Base-by-base conservation (phyloP, 202 grass and related monocot genomes). In the Hordeum pubiflorum region DNA sequence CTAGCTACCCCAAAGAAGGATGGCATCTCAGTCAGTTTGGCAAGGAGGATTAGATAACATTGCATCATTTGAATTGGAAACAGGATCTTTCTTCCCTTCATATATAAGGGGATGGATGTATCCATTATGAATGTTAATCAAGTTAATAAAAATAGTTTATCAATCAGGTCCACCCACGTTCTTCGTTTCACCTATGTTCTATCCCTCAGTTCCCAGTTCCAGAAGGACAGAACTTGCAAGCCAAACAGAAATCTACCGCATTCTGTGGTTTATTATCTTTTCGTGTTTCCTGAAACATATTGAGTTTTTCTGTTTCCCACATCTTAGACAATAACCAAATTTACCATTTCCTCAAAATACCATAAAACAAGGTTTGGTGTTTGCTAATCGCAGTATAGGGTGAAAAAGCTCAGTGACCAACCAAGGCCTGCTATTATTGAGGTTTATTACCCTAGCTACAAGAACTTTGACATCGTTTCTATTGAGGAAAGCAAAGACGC, bases 321-420 rank as follows among this genome's bases (percentile, higher is more conserved):
- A 34, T 31, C 12, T 34, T 74, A 34, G 34, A 74, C 52, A 78
- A 72, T 72, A 26, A 85, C 44, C 22, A 80, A 74, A 32, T 13
- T 73, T 43, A 62, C 26, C 32, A 73, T 64, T 63, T 85, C 34
- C 75, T 32, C 68, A 63, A 31, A 76, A n/a, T 66, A 82, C 14
- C 15, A n/a, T 74, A 40, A 66, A 37, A 40, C 36, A 39, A 76
- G 32, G 24, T 22, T 11, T 12, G 26, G 34, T 18, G 38, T 71
- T 78, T 9, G 9, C 18, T 79, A 68, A 67, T 55, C 17, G 21
- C 31, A 52, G 44, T 52, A 48, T 48, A 55, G 4, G 14, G 62
- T 68, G 5, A 22, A 74, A 15, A 65, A 38, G 68, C 61, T 44
- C 10, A 8, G 69, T 34, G 61, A 79, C 12, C 69, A 27, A 24